These are phyloP conservation scores for Tuber indicum DNA, from an alignment of 495 filamentous ascomycete genomes.

Conservation along the genomic window DNA sequence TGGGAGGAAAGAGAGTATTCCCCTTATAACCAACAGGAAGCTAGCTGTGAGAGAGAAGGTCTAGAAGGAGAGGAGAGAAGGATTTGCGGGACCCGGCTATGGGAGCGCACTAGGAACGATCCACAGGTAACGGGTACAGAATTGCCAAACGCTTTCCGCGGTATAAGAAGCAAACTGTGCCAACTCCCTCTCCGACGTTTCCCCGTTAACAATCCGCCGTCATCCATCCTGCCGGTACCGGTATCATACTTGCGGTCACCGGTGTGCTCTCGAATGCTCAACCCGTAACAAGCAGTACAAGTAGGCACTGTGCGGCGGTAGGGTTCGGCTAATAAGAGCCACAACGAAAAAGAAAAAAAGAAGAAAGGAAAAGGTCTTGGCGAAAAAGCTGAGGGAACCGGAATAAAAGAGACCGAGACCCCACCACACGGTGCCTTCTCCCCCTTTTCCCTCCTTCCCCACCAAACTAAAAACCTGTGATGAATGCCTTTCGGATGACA, in stretches of 20 bases:
- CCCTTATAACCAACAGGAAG: not conserved
- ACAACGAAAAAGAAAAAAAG: not conserved
- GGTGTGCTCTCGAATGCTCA: not conserved
- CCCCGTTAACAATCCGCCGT: not conserved
- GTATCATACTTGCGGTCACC: not conserved
- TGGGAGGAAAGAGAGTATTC: not conserved
- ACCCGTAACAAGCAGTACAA: not conserved
- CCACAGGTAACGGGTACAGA: not conserved
- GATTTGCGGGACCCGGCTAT: not conserved
- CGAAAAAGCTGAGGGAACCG: not conserved
- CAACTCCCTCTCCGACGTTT: not conserved
- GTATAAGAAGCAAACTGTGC: not conserved
- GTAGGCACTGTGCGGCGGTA: not conserved
- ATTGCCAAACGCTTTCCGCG: not conserved
- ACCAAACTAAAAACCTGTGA: slow-evolving; percentile 58
- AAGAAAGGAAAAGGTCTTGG: not conserved
- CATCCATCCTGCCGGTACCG: not conserved
- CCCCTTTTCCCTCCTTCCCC: slow-evolving; percentile 42
- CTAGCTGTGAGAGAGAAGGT: not conserved
- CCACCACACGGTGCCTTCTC: slow-evolving; percentile 15
- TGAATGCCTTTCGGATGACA: slow-evolving; percentile 48
- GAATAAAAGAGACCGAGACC: not conserved
- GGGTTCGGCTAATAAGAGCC: not conserved
- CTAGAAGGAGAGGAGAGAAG: not conserved
- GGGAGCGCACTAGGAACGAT: not conserved